Conservation (phyloP, 1,284 basidiomycete genomes). For the Tilletia horrida region DNA sequence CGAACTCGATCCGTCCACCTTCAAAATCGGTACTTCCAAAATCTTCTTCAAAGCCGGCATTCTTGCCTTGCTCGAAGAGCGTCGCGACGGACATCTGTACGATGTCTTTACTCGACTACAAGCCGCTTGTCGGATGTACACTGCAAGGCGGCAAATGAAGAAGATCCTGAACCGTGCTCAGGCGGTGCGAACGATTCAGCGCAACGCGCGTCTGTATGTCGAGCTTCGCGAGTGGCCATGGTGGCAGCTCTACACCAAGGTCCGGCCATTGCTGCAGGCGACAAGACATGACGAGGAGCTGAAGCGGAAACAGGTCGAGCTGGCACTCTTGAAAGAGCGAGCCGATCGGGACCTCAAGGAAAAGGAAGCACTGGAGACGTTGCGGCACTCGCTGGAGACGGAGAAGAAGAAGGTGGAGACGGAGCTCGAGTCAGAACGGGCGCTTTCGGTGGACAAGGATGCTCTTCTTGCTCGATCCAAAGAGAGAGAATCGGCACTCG, state of each 20-base stretch:
- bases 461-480: conserved; percentile 78
- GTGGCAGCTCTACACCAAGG: conserved; percentile 95
- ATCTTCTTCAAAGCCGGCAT: conserved; percentile 99
- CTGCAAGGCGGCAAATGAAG: conserved; percentile 83
- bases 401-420: conserved; percentile 64
- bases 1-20: conserved; percentile 78
- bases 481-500: conserved; percentile 74
- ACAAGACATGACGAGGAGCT: conserved; percentile 91
- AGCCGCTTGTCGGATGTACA: conserved; percentile 78
- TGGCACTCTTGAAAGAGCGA: conserved; percentile 61
- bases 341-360: conserved; percentile 51
- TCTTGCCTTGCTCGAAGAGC: conserved; percentile 93
- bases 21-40: conserved; percentile 92
- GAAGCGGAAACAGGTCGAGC: conserved; percentile 79
- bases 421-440: conserved; percentile 76
- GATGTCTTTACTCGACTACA: conserved; percentile 87
- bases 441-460: conserved; percentile 78
- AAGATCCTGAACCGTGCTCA: conserved; percentile 90
- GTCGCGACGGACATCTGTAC: conserved; percentile 78
- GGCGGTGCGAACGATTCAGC: conserved; percentile 86
- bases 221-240: conserved; percentile 91
- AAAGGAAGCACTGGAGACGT: conserved; percentile 40
- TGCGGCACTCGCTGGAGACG: conserved; percentile 41
- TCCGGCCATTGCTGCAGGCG: conserved; percentile 86
- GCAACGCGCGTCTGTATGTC: conserved; percentile 82